Percentiles rank a stretch among this genome's conserved stretches.
phyloP scores from a whole-genome alignment of 768 basidiomycete genomes.

The Pulveroboletus ravenelii region DNA sequence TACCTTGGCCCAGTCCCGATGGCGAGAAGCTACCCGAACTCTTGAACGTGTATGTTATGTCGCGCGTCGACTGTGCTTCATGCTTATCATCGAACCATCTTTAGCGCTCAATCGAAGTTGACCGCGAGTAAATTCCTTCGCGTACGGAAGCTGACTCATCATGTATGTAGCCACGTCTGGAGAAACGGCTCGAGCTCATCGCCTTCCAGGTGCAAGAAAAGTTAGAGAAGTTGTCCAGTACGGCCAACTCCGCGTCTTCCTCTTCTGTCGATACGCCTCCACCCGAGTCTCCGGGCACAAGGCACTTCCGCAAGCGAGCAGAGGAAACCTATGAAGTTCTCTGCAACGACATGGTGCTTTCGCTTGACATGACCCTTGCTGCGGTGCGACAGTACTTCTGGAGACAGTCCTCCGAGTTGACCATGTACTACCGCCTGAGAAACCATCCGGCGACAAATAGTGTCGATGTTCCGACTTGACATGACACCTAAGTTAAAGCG shows the following conservation, averaged over 20 bases:
- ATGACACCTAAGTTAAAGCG: background rate
- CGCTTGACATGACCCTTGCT: conserved; percentile 85
- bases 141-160: conserved; percentile 75
- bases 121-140: conserved; percentile 85
- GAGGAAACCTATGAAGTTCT: conserved; percentile 84
- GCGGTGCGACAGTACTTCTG: conserved; percentile 88
- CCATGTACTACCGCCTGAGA: conserved; percentile 69
- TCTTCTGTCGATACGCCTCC: conserved; percentile 38
- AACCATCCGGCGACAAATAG: conserved; percentile 2
- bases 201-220: conserved; percentile 73
- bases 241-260: conserved; percentile 27
- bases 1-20: conserved; percentile 63
- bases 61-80: background rate
- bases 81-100: background rate
- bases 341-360: conserved; percentile 80
- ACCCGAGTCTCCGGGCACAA: conserved; percentile 24
- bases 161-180: conserved; percentile 49
- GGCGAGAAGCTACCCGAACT: conserved; percentile 70
- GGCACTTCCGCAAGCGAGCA: conserved; percentile 29
- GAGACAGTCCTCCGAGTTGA: conserved; percentile 68
- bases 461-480: conserved; percentile 1
- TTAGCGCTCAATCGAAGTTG: conserved; percentile 73
- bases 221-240: conserved; percentile 51
- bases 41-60: conserved; percentile 68
- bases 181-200: conserved; percentile 4